Percentiles rank a stretch among this genome's conserved stretches.
These are phyloP conservation scores for Cladosporium sp. DNA, from an alignment of 2,329 filamentous ascomycete species.

Conservation along the genomic window DNA sequence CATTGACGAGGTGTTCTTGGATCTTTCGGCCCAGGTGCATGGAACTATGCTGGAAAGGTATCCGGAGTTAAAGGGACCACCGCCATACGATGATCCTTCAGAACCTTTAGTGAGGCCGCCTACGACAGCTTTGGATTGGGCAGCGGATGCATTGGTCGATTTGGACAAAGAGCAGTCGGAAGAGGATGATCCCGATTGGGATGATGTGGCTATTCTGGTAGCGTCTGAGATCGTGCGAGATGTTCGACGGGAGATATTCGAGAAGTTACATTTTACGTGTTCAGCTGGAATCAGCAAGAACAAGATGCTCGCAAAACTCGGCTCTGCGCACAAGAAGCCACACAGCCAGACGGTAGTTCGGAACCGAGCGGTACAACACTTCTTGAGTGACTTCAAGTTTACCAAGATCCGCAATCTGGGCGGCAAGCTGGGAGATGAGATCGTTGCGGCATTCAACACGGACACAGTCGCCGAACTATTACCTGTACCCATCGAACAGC, in stretches of 20 bases:
- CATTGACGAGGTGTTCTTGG: conserved; percentile 93
- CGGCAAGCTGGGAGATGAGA: conserved; percentile 86
- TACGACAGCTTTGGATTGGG: conserved; percentile 74
- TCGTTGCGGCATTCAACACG: conserved; percentile 75
- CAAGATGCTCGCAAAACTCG: conserved; percentile 93
- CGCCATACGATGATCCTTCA: conserved; percentile 67
- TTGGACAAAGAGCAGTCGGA: conserved; percentile 69
- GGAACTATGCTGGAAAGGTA: conserved; percentile 69
- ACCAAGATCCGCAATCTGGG: conserved; percentile 94
- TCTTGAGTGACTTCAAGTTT: conserved; percentile 81
- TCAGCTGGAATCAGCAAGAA: conserved; percentile 85
- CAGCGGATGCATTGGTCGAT: conserved; percentile 75
- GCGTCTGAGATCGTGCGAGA: conserved; percentile 83
- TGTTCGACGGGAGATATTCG: conserved; percentile 65
- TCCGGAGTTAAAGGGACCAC: conserved; percentile 62
- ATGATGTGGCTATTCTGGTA: conserved; percentile 82
- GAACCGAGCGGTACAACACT: conserved; percentile 73
- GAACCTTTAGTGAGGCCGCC: conserved; percentile 70
- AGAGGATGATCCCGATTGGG: conserved; percentile 86
- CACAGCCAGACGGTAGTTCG: conserved; percentile 93
- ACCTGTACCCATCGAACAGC: conserved; percentile 65
- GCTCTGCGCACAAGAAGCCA: conserved; percentile 87
- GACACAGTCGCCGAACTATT: conserved; percentile 75
- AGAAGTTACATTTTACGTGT: conserved; percentile 79
- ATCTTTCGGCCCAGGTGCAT: conserved; percentile 82